Base-by-base conservation (phyloP, 1,284 basidiomycete genomes). In the Pseudozyma tsukubaensis region DNA sequence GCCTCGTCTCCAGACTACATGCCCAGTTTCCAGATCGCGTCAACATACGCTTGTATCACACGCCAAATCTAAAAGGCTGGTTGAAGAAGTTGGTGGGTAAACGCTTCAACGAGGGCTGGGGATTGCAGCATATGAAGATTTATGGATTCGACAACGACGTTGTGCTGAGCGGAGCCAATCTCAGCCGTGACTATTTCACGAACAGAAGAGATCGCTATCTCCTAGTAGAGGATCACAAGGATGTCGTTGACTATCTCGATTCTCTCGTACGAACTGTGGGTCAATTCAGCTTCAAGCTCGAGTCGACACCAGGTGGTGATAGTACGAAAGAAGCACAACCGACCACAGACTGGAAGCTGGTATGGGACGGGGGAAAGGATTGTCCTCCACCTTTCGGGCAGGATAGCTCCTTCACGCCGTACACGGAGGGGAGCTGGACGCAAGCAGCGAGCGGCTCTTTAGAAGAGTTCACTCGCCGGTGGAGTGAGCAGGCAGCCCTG, bases 101-200 rank as follows among this genome's bases (percentile, higher is more conserved):
- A 52, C 88, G 97, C 47, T 97, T 94, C 85, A 95, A 98, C 81
- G 97, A 99, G 86, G 97, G 95, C 0, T 98, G 94, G 92, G 96
- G 97, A 0, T 92, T 96, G 4, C 97, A 96, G 92, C 97, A 99
- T 84, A 92, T 94, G 21, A 99, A 99, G 86, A 89, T 96, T 64
- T 99, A 99, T 81, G 93, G 93, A 16, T 91, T 89, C 0, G 97
- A 99, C 82, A 91, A 97, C 82, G 90, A 94, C 60, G 89, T 99
- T 40, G 89, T 99, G 83, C 91, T 99, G 72, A 94, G 90, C 79
- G 97, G 96, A 1, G 96, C 96, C n/a, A 99, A 99, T 83, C 88
- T 99, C 49, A 95, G 92, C 79, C 88, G 89, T 56, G 93, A 94
- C 32, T 99, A 99, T 85, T 99, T 99, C 78, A 92, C 93, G 0